These are phyloP conservation scores for Leishmania braziliensis DNA, from an alignment of 208 protist species.

Conservation along the genomic window DNA sequence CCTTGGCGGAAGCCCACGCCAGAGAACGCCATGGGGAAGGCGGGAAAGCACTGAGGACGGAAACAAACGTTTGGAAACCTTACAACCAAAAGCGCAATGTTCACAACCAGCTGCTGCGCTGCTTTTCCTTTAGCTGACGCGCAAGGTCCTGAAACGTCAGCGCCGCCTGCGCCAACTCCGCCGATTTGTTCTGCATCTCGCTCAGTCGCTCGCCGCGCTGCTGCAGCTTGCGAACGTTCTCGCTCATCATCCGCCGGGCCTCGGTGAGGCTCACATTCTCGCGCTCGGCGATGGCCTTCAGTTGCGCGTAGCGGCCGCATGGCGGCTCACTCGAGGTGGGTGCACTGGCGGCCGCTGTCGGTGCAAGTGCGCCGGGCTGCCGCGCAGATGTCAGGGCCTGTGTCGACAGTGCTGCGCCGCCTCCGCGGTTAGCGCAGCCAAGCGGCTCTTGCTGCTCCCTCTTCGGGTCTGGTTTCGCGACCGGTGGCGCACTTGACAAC, in stretches of 20 bases:
- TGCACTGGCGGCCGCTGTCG: conserved; percentile 1
- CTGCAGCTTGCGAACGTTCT: conserved; percentile 70
- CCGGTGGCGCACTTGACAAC: not conserved
- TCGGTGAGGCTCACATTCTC: conserved; percentile 83
- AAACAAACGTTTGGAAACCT: not conserved
- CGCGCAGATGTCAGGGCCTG: not conserved
- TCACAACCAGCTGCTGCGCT: conserved; percentile 78
- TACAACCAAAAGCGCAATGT: not conserved
- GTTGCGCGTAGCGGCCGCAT: conserved; percentile 67
- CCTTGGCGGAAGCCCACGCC: too few species aligned
- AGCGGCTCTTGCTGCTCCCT: conserved; percentile 40
- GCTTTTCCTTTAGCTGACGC: conserved; percentile 75
- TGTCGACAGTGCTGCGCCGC: not conserved
- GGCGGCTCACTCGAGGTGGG: conserved; percentile 13
- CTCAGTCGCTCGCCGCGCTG: conserved; percentile 70
- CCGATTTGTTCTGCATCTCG: conserved; percentile 64
- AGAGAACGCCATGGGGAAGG: not conserved
- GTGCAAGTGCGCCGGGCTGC: not conserved
- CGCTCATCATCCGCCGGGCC: conserved; percentile 83
- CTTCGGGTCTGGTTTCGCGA: conserved; percentile 22
- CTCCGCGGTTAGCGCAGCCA: conserved; percentile 7
- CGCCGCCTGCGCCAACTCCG: conserved; percentile 68
- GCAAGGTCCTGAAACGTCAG: conserved; percentile 76
- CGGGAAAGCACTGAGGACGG: not conserved
- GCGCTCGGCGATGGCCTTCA: conserved; percentile 77